Percentiles rank a stretch among this genome's conserved stretches.
phyloP scores from a whole-genome alignment of 108 stramenopile genomes.

The Heterococcus sp. region DNA sequence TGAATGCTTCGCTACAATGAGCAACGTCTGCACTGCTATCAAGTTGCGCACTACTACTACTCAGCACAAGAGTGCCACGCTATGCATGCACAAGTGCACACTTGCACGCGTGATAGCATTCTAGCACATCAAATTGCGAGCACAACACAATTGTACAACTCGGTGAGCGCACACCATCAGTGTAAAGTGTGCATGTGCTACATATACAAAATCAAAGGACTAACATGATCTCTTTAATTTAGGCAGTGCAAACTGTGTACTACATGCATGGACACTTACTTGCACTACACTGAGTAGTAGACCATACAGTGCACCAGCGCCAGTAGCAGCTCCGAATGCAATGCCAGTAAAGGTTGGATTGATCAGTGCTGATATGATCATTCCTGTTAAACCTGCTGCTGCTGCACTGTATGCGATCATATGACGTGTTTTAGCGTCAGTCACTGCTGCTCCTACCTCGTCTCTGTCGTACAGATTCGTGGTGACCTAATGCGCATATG shows the following conservation, averaged over 20 bases:
- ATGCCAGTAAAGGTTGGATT: constrained; percentile 7
- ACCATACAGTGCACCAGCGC: constrained; percentile 17
- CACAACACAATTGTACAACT: not conserved
- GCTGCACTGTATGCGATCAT: constrained; percentile 11
- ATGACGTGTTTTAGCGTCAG: constrained; percentile 16
- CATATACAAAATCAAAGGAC: not conserved
- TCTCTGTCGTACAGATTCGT: constrained; percentile 22
- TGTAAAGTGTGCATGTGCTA: no score
- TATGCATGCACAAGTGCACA: not conserved
- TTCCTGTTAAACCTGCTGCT: constrained; percentile 22
- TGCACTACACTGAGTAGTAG: constrained; percentile 30
- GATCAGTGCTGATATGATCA: constrained; percentile 15
- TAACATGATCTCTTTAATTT: not conserved
- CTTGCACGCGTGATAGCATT: not conserved
- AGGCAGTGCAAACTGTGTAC: no score
- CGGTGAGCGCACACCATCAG: no score
- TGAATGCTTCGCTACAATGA: not conserved
- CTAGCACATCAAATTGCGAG: not conserved
- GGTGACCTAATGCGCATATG: no score
- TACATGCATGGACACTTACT: no score
- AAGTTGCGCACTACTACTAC: not conserved
- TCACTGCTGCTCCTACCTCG: constrained; percentile 35
- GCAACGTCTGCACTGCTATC: not conserved
- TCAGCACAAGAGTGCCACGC: not conserved
- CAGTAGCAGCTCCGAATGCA: not conserved